Conservation (phyloP, 345 rosid species). For the Acer yangbiense region DNA sequence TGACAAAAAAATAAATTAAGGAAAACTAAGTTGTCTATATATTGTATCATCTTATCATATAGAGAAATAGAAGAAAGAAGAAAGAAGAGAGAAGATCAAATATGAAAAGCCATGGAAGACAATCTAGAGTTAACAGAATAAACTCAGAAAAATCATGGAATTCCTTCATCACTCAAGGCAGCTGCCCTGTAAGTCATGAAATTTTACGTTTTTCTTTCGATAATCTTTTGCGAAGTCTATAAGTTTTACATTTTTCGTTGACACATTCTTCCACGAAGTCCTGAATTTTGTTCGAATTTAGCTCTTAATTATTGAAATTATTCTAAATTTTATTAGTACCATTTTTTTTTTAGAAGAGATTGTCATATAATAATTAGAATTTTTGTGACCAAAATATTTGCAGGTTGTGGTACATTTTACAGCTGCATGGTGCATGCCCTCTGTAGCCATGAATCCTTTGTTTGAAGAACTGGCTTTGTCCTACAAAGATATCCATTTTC, state of each 20-base stretch:
- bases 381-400: not conserved
- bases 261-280: too few relatives aligned
- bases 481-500: slow-evolving; percentile 37
- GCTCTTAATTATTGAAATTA: too few relatives aligned
- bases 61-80: not conserved
- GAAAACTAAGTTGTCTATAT: not conserved
- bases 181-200: slow-evolving; percentile 32
- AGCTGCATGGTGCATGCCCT: slow-evolving; percentile 58
- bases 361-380: too few relatives aligned
- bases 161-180: slow-evolving; percentile 29
- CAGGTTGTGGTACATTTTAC: slow-evolving; percentile 52
- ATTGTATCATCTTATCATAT: not conserved
- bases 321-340: too few relatives aligned
- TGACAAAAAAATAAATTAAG: not conserved
- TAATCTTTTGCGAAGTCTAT: too few relatives aligned
- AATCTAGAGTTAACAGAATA: slow-evolving; percentile 40
- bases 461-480: slow-evolving; percentile 39
- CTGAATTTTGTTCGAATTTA: not conserved
- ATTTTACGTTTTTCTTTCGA: not conserved
- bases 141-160: slow-evolving; percentile 45
- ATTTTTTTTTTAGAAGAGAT: too few relatives aligned
- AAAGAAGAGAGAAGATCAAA: not conserved
- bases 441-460: slow-evolving; percentile 47
- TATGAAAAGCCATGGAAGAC: slow-evolving; percentile 24
- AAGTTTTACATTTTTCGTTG: too few relatives aligned